phyloP scores from a whole-genome alignment of 306 rosid species.

The Cajanus cajan region DNA sequence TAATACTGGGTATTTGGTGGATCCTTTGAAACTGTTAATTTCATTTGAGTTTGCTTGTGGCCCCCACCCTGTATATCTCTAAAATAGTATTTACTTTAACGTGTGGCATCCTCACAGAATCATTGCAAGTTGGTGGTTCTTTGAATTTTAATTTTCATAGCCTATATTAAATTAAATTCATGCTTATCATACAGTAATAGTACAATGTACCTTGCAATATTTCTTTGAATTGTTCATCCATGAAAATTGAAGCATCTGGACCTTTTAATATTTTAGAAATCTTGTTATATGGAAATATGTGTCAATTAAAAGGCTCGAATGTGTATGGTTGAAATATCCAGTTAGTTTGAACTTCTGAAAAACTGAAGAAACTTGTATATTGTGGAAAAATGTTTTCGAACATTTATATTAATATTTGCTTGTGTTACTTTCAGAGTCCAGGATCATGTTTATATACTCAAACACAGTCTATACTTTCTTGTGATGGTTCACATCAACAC shows the following conservation, averaged over 20 bases:
- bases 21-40: background rate
- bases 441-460: constrained; percentile 82
- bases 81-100: background rate
- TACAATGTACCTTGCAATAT: background rate
- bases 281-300: background rate
- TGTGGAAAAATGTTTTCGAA: background rate
- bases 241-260: background rate
- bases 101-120: background rate
- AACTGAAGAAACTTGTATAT: constrained; percentile 1
- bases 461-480: constrained; percentile 65
- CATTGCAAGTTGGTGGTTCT: constrained; percentile 9
- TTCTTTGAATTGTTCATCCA: constrained; percentile 3
- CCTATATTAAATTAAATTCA: background rate
- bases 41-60: background rate
- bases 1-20: background rate
- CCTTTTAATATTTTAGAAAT: background rate
- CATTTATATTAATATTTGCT: constrained; percentile 6
- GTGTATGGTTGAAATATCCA: background rate
- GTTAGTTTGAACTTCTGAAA: background rate
- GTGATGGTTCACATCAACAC: constrained; percentile 82
- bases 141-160: background rate
- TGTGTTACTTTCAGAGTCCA: constrained; percentile 62
- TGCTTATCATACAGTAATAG: constrained; percentile 1
- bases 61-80: background rate
- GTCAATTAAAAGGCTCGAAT: background rate